Base-by-base conservation (phyloP, 257 asterid genomes). In the Jacaranda mimosifolia region DNA sequence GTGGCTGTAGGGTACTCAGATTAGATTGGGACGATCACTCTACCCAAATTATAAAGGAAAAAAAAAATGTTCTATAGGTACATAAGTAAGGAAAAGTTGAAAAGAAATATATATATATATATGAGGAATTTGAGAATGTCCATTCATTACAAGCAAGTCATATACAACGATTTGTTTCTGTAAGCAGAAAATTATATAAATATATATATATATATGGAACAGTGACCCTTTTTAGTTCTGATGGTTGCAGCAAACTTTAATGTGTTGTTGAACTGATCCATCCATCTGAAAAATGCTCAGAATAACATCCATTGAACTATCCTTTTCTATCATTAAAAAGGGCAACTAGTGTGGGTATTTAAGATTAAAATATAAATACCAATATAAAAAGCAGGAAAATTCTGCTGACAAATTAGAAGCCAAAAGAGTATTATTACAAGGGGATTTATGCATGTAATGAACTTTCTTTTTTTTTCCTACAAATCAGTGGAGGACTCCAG, bases 221-320 rank as follows among this genome's bases (percentile, higher is more conserved):
- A 77, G 45, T 56, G 68, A 73, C 42, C 9, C 59, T 49, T 72
- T 70, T 75, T 73, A 75, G 86, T 78, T 87, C 39, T 42, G 85
- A 86, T 87, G 74, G 90, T 82, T 87, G 89, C 83, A 83, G 76
- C 90, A 71, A 83, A 87, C 88, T 80, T 79, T 45, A 69, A 73
- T 69, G 70, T 79, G 89, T 82, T 75, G 91, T 84, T 89, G 75
- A 87, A 83, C 89, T 81, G 86, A 84, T 88, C 80, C 69, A 85
- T 82, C 87, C 74, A 82, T 89, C 77, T 53, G 18, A 12, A 32
- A 68, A 39, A 56, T 11, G 66, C 36, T n/a, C 73, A 68, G 69
- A 80, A 80, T 70, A 80, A 42, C 64, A 75, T 75, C 48, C 13
- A 51, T 38, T 35, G 42, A 74, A 76, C 81, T 64, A 81, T 76